A percentile compares a stretch with the other conserved stretches of the same genome.
These are phyloP conservation scores for Starmera amethionina DNA, from an alignment of 805 yeast species.

Conservation along the genomic window DNA sequence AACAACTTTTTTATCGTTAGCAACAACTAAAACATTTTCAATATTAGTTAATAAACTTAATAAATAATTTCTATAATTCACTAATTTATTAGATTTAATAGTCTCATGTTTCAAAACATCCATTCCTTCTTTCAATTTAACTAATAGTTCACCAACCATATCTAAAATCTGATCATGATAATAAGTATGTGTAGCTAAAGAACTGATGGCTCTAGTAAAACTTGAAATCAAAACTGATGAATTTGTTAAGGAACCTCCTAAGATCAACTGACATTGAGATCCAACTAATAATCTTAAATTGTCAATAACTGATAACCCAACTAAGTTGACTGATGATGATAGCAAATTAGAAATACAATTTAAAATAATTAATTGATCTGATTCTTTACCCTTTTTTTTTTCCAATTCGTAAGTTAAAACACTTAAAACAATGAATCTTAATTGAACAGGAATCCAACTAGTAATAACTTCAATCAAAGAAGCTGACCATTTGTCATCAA, in stretches of 20 bases:
- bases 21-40: conserved; percentile 6
- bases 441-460: conserved; percentile 72
- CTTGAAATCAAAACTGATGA: conserved; percentile 25
- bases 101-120: neutral
- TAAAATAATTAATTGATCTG: conserved; percentile 25
- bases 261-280: conserved; percentile 29
- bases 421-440: conserved; percentile 54
- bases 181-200: conserved; percentile 67
- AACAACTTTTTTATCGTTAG: conserved; percentile 10
- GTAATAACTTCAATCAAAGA: conserved; percentile 55
- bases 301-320: conserved; percentile 82
- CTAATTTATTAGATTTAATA: no score
- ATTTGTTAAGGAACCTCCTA: conserved; percentile 5
- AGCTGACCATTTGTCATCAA: conserved; percentile 38
- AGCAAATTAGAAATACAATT: conserved; percentile 46
- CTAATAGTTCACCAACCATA: conserved; percentile 58
- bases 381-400: conserved; percentile 5
- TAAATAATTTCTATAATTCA: neutral
- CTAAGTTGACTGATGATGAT: conserved; percentile 72
- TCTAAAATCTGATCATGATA: conserved; percentile 84
- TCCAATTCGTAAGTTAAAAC: conserved; percentile 30
- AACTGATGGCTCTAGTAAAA: conserved; percentile 52
- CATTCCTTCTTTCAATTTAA: conserved; percentile 24
- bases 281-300: conserved; percentile 49
- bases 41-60: conserved; percentile 10